Evolutionary conservation across 73 alveolate genomes (phyloP), one percentile per base, ranked within the genome.

Genomic region (Paramecium biaurelia): DNA sequence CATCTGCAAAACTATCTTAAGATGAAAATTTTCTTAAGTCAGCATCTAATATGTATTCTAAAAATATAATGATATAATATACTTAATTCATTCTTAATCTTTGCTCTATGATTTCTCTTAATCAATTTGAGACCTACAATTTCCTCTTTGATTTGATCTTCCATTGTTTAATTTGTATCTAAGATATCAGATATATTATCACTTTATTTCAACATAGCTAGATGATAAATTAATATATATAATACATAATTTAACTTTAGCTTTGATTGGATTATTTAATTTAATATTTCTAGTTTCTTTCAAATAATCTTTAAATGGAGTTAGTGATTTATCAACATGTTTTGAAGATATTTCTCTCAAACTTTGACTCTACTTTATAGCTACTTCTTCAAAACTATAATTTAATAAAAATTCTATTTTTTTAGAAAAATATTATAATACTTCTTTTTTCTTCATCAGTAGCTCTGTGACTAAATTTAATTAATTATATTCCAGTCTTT

Each of bases 331-430:
- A 12, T 63, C 84, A 24, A 26, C 84, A 63, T 63, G 24, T 30
- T 63, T 26, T 26, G 45, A 21, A 2, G 84, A 63, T 26, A 30
- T 30, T 32, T 63, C 84, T 63, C 84, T 21, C 12, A 63, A 63
- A 26, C 84, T 63, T 32, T 63, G 12, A 63, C 84, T 63, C 12
- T 63, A 9, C 12, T 63, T 63, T 63, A 63, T 7, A 6, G 84
- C 84, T 32, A 63, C 84, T 23, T 63, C 84, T 63, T 63, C 84
- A 63, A 63, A 63, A 63, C 84, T 63, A n/a, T 63, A 63, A 32
- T 63, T 63, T 11, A 63, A 4, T 26, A 63, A 26, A 63, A 63
- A 63, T 63, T 63, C 84, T 63, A 26, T 26, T 26, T 23, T 21
- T 9, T 58, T 15, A 47, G 4, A 12, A 12, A 3, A 41, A 41